phyloP scores from a whole-genome alignment of 352 stramenopile genomes.

The Blastocystis sp. region DNA sequence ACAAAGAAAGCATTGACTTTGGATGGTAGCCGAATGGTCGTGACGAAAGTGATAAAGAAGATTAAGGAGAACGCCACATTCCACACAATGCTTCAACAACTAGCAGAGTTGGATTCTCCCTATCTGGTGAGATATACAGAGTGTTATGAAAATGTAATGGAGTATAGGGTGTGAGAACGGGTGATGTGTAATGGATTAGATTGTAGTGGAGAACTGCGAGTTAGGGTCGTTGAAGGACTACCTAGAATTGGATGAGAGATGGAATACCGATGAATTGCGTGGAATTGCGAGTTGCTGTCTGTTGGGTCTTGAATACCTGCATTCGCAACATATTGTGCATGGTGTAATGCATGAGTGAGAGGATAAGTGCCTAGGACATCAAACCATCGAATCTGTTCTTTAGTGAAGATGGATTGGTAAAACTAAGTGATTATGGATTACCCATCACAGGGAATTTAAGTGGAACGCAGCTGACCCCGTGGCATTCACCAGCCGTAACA shows the following conservation, averaged over 20 bases:
- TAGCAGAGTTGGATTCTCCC: not conserved
- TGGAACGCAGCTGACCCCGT: not conserved
- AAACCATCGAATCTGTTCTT: not conserved
- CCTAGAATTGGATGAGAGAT: not conserved
- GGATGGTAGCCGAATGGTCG: not conserved
- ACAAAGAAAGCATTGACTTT: too few relatives aligned
- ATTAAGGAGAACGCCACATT: not conserved
- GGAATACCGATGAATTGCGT: not conserved
- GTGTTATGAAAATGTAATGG: not conserved
- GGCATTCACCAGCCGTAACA: not conserved
- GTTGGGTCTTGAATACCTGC: not conserved
- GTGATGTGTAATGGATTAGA: not conserved
- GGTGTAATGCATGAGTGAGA: not conserved
- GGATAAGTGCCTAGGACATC: not conserved
- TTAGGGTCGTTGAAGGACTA: not conserved
- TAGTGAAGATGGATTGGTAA: not conserved
- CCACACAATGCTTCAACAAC: not conserved
- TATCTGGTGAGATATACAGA: not conserved
- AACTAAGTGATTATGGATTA: not conserved
- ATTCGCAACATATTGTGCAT: not conserved
- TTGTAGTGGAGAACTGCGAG: not conserved
- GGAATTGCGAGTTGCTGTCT: not conserved
- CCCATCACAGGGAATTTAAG: not conserved
- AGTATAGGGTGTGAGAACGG: not conserved
- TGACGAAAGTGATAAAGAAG: not conserved